Conservation (phyloP, 2,329 filamentous ascomycete species). For the Colletotrichum sp. region DNA sequence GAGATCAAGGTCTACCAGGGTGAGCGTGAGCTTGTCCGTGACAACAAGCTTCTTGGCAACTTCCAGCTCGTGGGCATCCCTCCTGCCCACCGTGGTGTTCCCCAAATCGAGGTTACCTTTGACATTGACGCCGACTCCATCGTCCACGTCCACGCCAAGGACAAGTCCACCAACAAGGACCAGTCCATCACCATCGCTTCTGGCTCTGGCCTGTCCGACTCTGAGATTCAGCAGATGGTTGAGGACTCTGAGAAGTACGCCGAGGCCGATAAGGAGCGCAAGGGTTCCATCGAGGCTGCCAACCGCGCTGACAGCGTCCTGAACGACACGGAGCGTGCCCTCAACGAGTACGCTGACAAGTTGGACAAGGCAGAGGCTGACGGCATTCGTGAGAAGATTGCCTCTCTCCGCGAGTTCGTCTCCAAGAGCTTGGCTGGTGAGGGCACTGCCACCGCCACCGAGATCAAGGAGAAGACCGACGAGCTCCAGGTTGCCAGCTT, state of each 20-base stretch:
- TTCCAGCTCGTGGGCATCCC: constrained; percentile 99
- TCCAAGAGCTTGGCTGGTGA: constrained; percentile 95
- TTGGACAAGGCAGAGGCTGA: constrained; percentile 97
- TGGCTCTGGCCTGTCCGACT: constrained; percentile 92
- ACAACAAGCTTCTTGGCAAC: constrained; percentile 99
- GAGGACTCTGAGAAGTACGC: constrained; percentile 97
- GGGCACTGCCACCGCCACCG: constrained; percentile 80
- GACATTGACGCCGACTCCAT: constrained; percentile 98
- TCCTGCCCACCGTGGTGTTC: constrained; percentile 93
- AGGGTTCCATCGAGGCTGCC: constrained; percentile 91
- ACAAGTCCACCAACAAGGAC: constrained; percentile 99
- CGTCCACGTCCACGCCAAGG: constrained; percentile 96
- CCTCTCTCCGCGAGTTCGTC: constrained; percentile 83
- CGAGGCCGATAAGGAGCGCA: constrained; percentile 95
- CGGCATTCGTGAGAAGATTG: constrained; percentile 92
- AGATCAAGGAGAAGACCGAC: constrained; percentile 98
- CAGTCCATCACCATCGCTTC: constrained; percentile 99
- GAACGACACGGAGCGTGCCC: constrained; percentile 97
- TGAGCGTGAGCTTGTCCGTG: constrained; percentile 97
- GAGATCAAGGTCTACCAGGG: constrained; percentile 99
- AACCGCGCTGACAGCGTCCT: constrained; percentile 96
- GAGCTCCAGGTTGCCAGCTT: constrained; percentile 95
- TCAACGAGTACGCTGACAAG: constrained; percentile 95
- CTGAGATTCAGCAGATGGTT: constrained; percentile 97
- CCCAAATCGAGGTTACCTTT: constrained; percentile 97